Evolutionary conservation across 73 alveolate species (phyloP), one percentile per base, ranked within the genome.

Genomic region (Paramecium sexaurelia): DNA sequence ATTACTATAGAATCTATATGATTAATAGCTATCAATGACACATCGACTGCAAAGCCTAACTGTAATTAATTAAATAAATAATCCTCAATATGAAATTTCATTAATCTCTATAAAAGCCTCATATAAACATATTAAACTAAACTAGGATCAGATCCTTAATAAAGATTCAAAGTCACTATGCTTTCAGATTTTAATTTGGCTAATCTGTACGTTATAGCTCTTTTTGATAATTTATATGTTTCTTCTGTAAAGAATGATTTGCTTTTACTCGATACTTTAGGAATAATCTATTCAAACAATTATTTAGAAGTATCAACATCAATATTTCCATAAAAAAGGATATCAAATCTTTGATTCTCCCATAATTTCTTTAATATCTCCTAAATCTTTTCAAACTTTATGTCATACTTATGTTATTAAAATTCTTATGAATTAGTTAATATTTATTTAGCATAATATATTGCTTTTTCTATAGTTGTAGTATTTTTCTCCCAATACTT

Each of bases 121-220:
- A 78, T 40, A 78, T 78, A 78, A 0, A 45, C 68, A 78, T 40
- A 78, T 24, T 78, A 45, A 19, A 39, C 73, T 20, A 78, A 33
- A 78, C 73, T 78, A 3, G 43, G 43, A 17, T 78, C 90, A 10
- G 90, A 78, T 40, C 90, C 90, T 20, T 78, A 78, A 78, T 78
- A 78, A 13, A 78, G 45, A 78, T 78, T 78, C 29, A 78, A 40
- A 22, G 90, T 78, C 9, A 78, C 43, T 1, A 78, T 43, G 71
- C 90, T 78, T 15, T 40, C 40, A 9, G 61, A 24, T 43, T 78
- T 24, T 39, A 78, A 45, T 11, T 19, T 78, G 0, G 68, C 90
- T 41, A 24, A 41, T 43, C 90, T 39, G 10, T 37, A 78, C 2
- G 90, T 43, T 9, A 78, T 78, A 41, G 90, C 61, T 6, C 43